Evolutionary conservation across 768 basidiomycete species (phyloP).

Genomic region (Hericium alpestre): DNA sequence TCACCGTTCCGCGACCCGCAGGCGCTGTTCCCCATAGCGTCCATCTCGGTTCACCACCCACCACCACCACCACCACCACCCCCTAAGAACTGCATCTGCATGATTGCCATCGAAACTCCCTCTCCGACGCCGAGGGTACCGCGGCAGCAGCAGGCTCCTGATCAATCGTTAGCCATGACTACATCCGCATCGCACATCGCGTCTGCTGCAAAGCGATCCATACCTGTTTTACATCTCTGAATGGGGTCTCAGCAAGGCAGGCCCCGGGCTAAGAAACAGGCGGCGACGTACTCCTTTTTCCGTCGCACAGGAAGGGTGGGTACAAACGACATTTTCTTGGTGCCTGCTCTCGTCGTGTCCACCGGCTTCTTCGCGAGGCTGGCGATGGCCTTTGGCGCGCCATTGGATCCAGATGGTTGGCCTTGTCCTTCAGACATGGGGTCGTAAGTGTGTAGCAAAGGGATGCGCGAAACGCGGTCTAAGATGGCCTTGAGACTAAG

Average conservation of each 20-base stretch:
- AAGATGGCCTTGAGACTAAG: not conserved
- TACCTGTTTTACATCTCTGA: conserved; percentile 55
- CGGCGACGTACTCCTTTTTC: conserved; percentile 61
- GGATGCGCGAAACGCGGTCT: not conserved
- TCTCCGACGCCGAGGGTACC: conserved; percentile 27
- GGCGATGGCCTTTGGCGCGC: conserved; percentile 53
- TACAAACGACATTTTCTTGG: conserved; percentile 71
- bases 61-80: not conserved
- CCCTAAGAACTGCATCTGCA: not conserved
- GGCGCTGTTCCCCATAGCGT: not conserved
- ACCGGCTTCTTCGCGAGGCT: conserved; percentile 61
- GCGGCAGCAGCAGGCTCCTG: conserved; percentile 38
- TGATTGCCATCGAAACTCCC: conserved; percentile 11
- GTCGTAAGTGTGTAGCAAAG: not conserved
- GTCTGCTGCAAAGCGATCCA: not conserved
- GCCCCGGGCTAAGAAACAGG: not conserved
- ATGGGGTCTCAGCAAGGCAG: not conserved
- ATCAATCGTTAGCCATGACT: conserved; percentile 1
- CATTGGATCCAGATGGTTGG: conserved; percentile 14
- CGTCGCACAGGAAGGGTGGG: conserved; percentile 67
- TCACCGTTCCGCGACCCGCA: not conserved
- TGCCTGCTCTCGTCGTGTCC: conserved; percentile 65
- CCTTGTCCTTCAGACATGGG: conserved; percentile 5
- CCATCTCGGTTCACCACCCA: not conserved
- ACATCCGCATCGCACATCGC: not conserved